Base-by-base conservation (phyloP, 163 green algal species). In the Scenedesmus sp. region DNA sequence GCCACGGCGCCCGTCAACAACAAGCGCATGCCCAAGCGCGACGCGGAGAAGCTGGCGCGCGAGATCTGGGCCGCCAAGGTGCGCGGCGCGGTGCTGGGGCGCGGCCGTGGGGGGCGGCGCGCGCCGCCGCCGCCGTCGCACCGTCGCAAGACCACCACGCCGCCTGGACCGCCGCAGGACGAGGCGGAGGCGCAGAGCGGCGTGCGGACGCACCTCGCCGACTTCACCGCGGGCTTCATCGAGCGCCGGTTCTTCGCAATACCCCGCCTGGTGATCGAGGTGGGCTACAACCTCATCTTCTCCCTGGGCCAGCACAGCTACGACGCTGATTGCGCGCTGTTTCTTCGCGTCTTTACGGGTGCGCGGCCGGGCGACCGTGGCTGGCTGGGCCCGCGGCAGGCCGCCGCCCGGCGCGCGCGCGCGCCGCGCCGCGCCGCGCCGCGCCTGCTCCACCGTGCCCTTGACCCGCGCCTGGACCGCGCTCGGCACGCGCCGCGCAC, bases 241-340 rank as follows among this genome's bases (percentile, higher is more conserved):
- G 77, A 85, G 70, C 51, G 65, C 7, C 11, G 78, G 2, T 75
- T 20, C 56, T 70, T 80, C 60, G 51, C 50, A 17, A 70, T 65
- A 22, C 73, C 75, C 2, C 62, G 64, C 2, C 54, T 82, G 22
- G 29, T 70, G 28, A 77, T 63, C 50, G 63, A 82, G 63, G 75
- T 75, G 11, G 4, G 66, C 29, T 88, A 88, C 84, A 88, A 88
- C 76, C 64, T 88, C 15, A 36, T 88, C 7, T 88, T 85, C 80
- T 77, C 47, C 22, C 81, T 88, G 64, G 70, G 70, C 36, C 81
- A 88, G 80, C 84, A 88, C 76, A 72, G 60, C 45, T 88, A 88
- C 36, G 84, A 88, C 57, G 70, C 84, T 1, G 84, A 88, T 80
- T 88, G 84, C 84, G 76, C 80, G 71, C 77, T 88, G 20, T 86